Base-by-base conservation (phyloP, 345 rosid species). In the Gossypium arboreum region DNA sequence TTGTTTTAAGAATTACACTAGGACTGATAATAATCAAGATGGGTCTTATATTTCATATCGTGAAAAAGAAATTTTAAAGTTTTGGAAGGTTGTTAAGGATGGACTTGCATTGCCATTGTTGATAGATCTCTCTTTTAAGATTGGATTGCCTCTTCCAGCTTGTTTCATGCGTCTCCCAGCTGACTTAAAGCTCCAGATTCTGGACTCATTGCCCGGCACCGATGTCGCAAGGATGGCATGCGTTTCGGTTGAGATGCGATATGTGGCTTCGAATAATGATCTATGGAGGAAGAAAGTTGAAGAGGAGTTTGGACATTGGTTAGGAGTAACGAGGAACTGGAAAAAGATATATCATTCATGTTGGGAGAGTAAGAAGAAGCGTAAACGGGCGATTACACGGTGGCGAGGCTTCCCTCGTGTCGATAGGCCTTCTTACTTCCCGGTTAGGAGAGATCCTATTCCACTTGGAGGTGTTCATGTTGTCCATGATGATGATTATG, bases 31-130 rank as follows among this genome's bases (percentile, higher is more conserved):
- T 68, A 2, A 2, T 67, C 47, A 48, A 16, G 68, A 72, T 75
- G 76, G 71, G 39, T 61, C 76, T 62, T 67, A 70, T 15, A 74
- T 66, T 15, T 18, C 55, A 0, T 50, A 77, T 65, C 10, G 34
- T 0, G 85, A 83, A 68, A 67, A 54, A 8, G 84, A 83, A 24
- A 82, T 87, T 63, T 91, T 91, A 12, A 73, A 86, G 77, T 88
- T 88, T 45, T 94, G 93, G 97, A 92, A 87, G 79, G 75, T 80
- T 71, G 92, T 89, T 8, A 92, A 92, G 77, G 94, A 94, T 76
- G 86, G 85, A 44, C 81, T 92, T 76, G 90, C 76, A 12, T 81
- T 67, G 39, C 71, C 94, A 17, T 79, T 92, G 81, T 75, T 87
- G 76, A 88, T 88, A 15, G 88, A 81, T 78, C 83, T 94, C 11